Conservation (phyloP, 2,329 filamentous ascomycete genomes). For the Tolypocladium tropicale region DNA sequence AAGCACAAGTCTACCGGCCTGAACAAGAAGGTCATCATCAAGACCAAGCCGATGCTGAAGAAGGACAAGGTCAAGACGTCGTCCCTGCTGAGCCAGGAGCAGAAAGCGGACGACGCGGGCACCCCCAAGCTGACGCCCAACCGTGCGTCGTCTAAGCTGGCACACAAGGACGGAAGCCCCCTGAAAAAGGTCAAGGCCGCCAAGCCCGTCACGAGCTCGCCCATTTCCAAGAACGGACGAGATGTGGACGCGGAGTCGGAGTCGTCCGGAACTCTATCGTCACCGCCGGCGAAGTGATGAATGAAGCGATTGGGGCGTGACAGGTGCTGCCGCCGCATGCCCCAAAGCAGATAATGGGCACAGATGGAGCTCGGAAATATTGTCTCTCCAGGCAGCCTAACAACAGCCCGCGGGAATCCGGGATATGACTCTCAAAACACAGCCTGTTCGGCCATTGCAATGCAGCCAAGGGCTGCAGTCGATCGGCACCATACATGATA, state of each 20-base stretch:
- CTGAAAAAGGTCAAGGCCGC: slow-evolving; percentile 32
- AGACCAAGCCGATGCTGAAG: slow-evolving; percentile 39
- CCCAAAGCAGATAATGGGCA: not conserved
- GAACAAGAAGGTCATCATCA: slow-evolving; percentile 46
- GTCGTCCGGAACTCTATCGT: slow-evolving; percentile 46
- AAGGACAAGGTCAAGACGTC: slow-evolving; percentile 45
- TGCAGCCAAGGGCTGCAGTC: not conserved
- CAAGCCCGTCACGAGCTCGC: slow-evolving; percentile 38
- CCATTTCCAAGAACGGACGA: slow-evolving; percentile 38
- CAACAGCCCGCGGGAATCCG: not conserved
- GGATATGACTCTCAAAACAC: not conserved
- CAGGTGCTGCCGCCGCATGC: not conserved
- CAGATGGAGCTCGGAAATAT: not conserved
- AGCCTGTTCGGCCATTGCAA: not conserved
- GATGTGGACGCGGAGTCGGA: slow-evolving; percentile 43
- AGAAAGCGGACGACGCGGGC: slow-evolving; percentile 24
- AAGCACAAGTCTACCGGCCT: slow-evolving; percentile 35
- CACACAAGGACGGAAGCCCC: slow-evolving; percentile 26
- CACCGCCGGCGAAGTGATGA: slow-evolving; percentile 29
- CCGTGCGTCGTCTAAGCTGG: slow-evolving; percentile 18
- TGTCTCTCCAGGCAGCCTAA: not conserved
- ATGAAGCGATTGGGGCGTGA: not conserved
- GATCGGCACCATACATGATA: not conserved
- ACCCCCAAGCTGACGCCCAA: slow-evolving; percentile 11
- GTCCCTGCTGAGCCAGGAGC: slow-evolving; percentile 40